Evolutionary conservation across 2,329 filamentous ascomycete species (phyloP).

Genomic region (Sclerotiophoma versabilis): DNA sequence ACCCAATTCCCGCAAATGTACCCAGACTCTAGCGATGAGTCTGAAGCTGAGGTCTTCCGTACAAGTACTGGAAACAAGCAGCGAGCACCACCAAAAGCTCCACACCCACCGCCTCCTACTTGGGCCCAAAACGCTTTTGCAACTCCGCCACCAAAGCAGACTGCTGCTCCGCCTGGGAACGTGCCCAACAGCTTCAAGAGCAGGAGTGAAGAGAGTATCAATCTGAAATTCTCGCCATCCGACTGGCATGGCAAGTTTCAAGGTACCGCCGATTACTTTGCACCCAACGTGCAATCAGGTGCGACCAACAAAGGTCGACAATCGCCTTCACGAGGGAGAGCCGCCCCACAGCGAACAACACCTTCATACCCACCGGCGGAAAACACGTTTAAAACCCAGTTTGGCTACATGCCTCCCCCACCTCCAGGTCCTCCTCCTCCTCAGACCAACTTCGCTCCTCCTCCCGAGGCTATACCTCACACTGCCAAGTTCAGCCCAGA

Average conservation of each 20-base stretch:
- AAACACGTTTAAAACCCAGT: conserved; percentile 16
- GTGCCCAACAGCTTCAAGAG: conserved; percentile 50
- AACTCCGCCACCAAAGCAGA: conserved; percentile 28
- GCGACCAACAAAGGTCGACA: conserved; percentile 33
- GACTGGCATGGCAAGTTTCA: conserved; percentile 57
- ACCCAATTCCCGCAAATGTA: conserved; percentile 39
- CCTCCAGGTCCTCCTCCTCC: conserved; percentile 41
- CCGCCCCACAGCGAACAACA: conserved; percentile 28
- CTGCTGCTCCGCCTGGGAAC: conserved; percentile 24
- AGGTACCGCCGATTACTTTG: conserved; percentile 54
- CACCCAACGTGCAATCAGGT: conserved; percentile 39
- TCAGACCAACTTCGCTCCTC: conserved; percentile 32
- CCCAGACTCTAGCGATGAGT: conserved; percentile 38
- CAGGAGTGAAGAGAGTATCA: conserved; percentile 58
- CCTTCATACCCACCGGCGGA: background rate
- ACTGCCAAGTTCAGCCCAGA: conserved; percentile 52
- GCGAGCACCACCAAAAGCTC: conserved; percentile 21
- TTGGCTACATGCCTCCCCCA: conserved; percentile 35
- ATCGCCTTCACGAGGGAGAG: conserved; percentile 43
- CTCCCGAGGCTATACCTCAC: conserved; percentile 30
- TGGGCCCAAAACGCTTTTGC: conserved; percentile 27
- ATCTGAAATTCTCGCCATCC: conserved; percentile 57
- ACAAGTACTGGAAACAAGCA: conserved; percentile 22
- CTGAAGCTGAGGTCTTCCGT: conserved; percentile 30
- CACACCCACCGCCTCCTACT: conserved; percentile 24